Percentiles rank a stretch among this genome's conserved stretches.
phyloP scores from a whole-genome alignment of 495 filamentous ascomycete species.

The Darksidea phi region DNA sequence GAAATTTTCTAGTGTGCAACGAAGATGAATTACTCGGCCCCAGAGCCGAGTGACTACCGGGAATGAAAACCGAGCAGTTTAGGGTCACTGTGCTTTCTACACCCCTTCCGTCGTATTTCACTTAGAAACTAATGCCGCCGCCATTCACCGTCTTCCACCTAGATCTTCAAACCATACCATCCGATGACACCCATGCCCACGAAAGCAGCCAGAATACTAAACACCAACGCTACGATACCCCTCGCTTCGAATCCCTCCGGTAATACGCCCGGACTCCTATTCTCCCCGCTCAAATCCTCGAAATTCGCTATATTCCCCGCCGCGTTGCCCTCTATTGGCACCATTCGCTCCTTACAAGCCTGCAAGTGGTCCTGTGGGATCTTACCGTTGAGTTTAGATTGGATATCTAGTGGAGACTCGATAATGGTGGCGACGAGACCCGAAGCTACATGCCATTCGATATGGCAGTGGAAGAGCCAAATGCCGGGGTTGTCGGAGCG shows the following conservation, averaged over 20 bases:
- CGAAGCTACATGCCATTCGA: slow-evolving; percentile 60
- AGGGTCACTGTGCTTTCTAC: too few species aligned
- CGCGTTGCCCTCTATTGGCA: slow-evolving; percentile 66
- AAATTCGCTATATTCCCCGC: slow-evolving; percentile 66
- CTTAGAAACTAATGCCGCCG: too few species aligned
- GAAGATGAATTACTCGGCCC: too few species aligned
- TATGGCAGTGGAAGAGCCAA: slow-evolving; percentile 72
- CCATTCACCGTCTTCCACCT: too few species aligned
- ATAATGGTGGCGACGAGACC: slow-evolving; percentile 71
- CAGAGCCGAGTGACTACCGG: too few species aligned
- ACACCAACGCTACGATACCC: slow-evolving; percentile 71
- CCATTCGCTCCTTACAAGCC: slow-evolving; percentile 54
- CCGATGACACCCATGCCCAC: slow-evolving; percentile 67
- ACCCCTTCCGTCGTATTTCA: too few species aligned
- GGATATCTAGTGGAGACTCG: slow-evolving; percentile 65
- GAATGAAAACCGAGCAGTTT: too few species aligned
- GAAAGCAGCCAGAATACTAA: slow-evolving; percentile 68
- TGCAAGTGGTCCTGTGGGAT: slow-evolving; percentile 65
- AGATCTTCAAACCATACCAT: slow-evolving; percentile 58
- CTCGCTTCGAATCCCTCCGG: slow-evolving; percentile 69
- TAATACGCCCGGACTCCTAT: slow-evolving; percentile 53
- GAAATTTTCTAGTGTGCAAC: too few species aligned
- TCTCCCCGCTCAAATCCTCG: slow-evolving; percentile 64
- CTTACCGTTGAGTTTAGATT: slow-evolving; percentile 49
- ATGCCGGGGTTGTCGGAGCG: slow-evolving; percentile 66